Evolutionary conservation across 179 eudicot species (phyloP).

Genomic region (Beta macrorhiza): DNA sequence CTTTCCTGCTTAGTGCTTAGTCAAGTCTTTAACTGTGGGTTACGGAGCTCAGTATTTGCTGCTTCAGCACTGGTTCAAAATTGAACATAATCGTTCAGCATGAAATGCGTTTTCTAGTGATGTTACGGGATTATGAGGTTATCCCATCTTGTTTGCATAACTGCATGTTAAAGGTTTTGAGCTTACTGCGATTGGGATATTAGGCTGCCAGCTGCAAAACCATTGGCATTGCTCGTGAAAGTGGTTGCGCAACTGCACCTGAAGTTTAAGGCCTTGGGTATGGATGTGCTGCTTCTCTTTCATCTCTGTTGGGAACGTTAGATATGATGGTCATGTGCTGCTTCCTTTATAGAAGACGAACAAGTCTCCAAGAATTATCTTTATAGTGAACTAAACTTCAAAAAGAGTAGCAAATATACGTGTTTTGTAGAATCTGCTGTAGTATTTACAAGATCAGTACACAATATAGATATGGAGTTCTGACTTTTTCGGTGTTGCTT

Average conservation of each 20-base stretch:
- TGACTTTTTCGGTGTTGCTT: neutral
- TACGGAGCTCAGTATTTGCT: neutral
- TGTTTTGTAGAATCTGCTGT: neutral
- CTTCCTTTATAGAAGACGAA: neutral
- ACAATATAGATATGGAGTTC: neutral
- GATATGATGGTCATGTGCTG: neutral
- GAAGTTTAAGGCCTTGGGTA: neutral
- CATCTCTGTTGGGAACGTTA: neutral
- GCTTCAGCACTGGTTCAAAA: neutral
- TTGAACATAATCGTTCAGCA: neutral
- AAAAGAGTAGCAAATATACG: neutral
- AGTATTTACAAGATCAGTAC: neutral
- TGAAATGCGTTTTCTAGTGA: neutral
- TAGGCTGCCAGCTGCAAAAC: neutral
- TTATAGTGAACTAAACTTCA: neutral
- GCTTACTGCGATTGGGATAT: slow-evolving; percentile 36
- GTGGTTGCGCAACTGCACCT: neutral
- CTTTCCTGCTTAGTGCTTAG: neutral
- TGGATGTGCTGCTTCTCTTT: neutral
- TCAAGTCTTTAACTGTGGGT: neutral
- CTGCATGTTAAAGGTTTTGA: neutral
- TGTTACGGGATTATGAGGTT: neutral
- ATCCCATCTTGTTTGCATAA: neutral
- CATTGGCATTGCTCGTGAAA: neutral
- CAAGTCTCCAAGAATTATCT: neutral